phyloP scores from a whole-genome alignment of 306 rosid genomes.

The Cicer cuneatum region DNA sequence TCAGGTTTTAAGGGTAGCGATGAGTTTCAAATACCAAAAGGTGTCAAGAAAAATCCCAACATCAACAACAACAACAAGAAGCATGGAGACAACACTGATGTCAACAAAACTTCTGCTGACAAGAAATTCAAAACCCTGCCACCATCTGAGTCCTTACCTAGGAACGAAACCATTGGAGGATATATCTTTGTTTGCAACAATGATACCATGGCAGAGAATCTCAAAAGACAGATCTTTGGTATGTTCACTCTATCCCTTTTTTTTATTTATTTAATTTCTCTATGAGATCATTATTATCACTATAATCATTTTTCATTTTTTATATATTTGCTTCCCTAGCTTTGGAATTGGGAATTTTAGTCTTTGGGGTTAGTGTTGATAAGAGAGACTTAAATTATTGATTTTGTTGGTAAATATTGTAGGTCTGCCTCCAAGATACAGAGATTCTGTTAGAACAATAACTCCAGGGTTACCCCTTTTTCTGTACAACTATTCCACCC shows the following conservation, averaged over 20 bases:
- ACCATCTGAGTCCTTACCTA: slow-evolving; percentile 77
- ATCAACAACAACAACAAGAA: slow-evolving; percentile 48
- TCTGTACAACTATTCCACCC: slow-evolving; percentile 93
- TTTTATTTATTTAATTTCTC: not conserved
- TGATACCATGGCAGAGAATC: slow-evolving; percentile 94
- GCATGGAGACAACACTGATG: slow-evolving; percentile 56
- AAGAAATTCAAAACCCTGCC: slow-evolving; percentile 89
- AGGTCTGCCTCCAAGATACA: slow-evolving; percentile 93
- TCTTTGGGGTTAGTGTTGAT: not conserved
- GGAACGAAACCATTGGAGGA: slow-evolving; percentile 83
- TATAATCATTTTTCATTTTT: not conserved
- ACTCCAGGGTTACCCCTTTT: slow-evolving; percentile 96
- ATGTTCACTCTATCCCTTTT: slow-evolving; percentile 15
- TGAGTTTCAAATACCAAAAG: slow-evolving; percentile 50
- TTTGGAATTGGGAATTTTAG: not conserved
- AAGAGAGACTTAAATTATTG: slow-evolving; percentile 2
- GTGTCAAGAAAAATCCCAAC: slow-evolving; percentile 51
- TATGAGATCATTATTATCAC: not conserved
- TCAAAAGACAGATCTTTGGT: slow-evolving; percentile 89
- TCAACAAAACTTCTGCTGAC: slow-evolving; percentile 50
- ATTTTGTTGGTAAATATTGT: slow-evolving; percentile 16
- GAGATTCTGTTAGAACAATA: slow-evolving; percentile 90
- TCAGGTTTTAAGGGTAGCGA: slow-evolving; percentile 55
- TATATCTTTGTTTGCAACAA: slow-evolving; percentile 96
- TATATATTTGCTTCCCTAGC: not conserved